phyloP scores from a whole-genome alignment of 169 alveolate species.

The Cryptosporidium bovis region DNA sequence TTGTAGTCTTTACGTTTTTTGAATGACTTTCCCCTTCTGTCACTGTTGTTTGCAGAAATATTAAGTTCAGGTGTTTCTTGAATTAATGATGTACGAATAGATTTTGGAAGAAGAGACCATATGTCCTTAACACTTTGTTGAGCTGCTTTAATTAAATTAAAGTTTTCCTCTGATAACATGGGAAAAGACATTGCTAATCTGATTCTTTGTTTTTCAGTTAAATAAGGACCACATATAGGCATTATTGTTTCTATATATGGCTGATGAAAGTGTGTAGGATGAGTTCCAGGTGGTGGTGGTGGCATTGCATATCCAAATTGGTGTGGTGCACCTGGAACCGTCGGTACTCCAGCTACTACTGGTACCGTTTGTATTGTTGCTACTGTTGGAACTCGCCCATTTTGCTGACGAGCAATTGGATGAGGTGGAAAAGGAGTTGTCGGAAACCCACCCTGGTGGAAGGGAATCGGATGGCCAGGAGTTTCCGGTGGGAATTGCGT shows the following conservation, averaged over 20 bases:
- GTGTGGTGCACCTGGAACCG: constrained; percentile 20
- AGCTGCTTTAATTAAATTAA: constrained; percentile 42
- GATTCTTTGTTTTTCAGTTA: constrained; percentile 60
- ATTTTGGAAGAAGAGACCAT: constrained; percentile 52
- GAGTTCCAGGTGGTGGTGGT: constrained; percentile 31
- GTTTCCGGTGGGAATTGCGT: neutral
- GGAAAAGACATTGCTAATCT: constrained; percentile 66
- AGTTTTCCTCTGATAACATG: constrained; percentile 55
- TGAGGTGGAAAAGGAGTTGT: constrained; percentile 40
- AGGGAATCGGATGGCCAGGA: constrained; percentile 18
- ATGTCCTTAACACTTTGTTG: constrained; percentile 72
- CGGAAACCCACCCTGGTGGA: constrained; percentile 15
- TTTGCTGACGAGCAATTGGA: constrained; percentile 29
- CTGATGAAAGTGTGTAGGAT: constrained; percentile 34
- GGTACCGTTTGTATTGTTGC: constrained; percentile 33
- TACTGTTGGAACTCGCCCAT: constrained; percentile 7
- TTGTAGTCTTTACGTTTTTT: constrained; percentile 56
- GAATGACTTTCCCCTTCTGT: constrained; percentile 21
- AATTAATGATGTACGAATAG: constrained; percentile 47
- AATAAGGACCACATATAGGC: constrained; percentile 69
- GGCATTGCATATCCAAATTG: constrained; percentile 36
- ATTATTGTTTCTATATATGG: constrained; percentile 36
- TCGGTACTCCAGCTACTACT: constrained; percentile 24
- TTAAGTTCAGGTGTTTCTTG: constrained; percentile 43
- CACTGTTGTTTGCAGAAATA: neutral